These are phyloP conservation scores for Umbelopsis isabellina DNA, from an alignment of 192 early-diverging fungal genomes.

Conservation along the genomic window DNA sequence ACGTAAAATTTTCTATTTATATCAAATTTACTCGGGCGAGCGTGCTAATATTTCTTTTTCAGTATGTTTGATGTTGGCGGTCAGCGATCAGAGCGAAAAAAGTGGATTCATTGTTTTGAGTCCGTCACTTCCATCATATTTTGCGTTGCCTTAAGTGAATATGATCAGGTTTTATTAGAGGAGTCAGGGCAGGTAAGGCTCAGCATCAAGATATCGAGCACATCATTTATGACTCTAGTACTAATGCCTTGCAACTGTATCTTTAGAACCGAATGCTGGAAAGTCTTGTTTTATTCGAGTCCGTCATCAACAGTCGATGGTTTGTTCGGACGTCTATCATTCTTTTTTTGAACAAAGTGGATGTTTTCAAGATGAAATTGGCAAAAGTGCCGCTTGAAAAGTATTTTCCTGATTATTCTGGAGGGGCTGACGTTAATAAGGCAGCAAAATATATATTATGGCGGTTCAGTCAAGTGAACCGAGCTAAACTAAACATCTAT, in stretches of 20 bases:
- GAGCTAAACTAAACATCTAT: constrained; percentile 81
- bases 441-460: constrained; percentile 89
- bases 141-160: constrained; percentile 91
- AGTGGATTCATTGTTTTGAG: constrained; percentile 91
- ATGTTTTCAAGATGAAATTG: constrained; percentile 85
- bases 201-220: neutral
- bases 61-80: constrained; percentile 91
- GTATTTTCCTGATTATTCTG: constrained; percentile 88
- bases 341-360: constrained; percentile 93
- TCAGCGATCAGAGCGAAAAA: constrained; percentile 81
- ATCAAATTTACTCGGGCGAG: neutral
- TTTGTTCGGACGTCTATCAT: constrained; percentile 92
- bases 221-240: neutral
- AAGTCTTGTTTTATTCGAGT: constrained; percentile 88
- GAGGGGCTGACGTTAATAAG: constrained; percentile 78
- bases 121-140: constrained; percentile 91
- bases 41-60: constrained; percentile 1
- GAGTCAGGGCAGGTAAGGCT: constrained; percentile 67
- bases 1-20: constrained; percentile 43
- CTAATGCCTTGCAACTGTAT: neutral
- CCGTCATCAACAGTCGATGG: constrained; percentile 91
- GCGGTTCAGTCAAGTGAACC: constrained; percentile 85
- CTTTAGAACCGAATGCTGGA: constrained; percentile 90
- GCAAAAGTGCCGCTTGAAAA: constrained; percentile 72
- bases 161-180: constrained; percentile 90